A percentile compares a stretch with the other conserved stretches of the same genome.
Conservation (phyloP, 2,329 filamentous ascomycete genomes). For the Metarhizium guizhouense region DNA sequence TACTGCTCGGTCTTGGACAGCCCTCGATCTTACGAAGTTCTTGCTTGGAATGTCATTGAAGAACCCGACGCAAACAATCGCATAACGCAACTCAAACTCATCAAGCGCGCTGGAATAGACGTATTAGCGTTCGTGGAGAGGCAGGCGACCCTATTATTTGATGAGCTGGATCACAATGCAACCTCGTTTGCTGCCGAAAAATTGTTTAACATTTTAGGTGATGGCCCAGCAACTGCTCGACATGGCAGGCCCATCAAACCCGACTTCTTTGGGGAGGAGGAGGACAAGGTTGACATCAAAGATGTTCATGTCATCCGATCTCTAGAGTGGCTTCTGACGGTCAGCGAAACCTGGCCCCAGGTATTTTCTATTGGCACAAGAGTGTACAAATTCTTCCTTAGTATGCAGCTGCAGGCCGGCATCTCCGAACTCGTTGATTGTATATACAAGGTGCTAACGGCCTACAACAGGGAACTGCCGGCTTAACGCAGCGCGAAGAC, state of each 20-base stretch:
- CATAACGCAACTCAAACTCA: conserved; percentile 59
- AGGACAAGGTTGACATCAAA: conserved; percentile 43
- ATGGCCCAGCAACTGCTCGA: conserved; percentile 20
- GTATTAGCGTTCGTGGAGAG: conserved; percentile 63
- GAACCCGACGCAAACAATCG: conserved; percentile 59
- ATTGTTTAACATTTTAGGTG: conserved; percentile 43
- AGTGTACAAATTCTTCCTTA: conserved; percentile 75
- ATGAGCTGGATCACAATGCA: conserved; percentile 30
- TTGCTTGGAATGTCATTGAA: conserved; percentile 70
- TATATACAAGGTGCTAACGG: not conserved
- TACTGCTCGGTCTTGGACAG: conserved; percentile 74
- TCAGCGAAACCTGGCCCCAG: conserved; percentile 62
- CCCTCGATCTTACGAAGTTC: conserved; percentile 56
- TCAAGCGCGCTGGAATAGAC: conserved; percentile 67
- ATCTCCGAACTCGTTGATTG: not conserved
- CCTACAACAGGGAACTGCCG: conserved; percentile 34
- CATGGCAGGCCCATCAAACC: conserved; percentile 56
- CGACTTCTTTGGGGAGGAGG: conserved; percentile 61
- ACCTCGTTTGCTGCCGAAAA: conserved; percentile 29
- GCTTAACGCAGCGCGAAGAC: conserved; percentile 44
- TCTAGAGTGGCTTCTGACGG: conserved; percentile 75
- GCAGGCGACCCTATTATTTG: conserved; percentile 48
- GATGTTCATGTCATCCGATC: conserved; percentile 67
- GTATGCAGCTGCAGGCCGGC: conserved; percentile 43
- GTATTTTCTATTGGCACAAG: conserved; percentile 60